Base-by-base conservation (phyloP, 2,329 filamentous ascomycete species). In the Claviceps pusilla region DNA sequence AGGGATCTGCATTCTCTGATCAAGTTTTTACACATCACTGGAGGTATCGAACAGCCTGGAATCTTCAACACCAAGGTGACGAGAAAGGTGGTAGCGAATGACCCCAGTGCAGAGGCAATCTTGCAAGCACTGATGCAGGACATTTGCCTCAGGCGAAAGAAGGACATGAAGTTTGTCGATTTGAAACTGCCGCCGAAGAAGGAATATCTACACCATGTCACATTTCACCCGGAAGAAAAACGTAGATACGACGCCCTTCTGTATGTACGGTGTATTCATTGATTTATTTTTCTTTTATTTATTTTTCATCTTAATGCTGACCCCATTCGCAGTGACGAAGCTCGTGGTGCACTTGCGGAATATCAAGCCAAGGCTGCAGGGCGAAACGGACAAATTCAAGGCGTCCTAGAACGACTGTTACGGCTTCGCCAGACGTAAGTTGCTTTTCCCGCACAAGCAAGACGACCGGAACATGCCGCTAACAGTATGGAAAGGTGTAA, bases 131-230 rank as follows among this genome's bases (percentile, higher is more conserved):
- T 95, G 48, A 90, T 95, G 81, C 76, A 76, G n/a, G 82, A 86
- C 19, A 77, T 95, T 49, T 93, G 87, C 61, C 74, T 95, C 28
- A 80, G 89, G 42, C 80, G 89, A 42, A 85, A 83, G 67, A 95
- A 95, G 66, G 84, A 91, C 54, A 95, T 95, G 89, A 77, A 77
- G 5, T 95, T 94, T 63, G 79, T 95, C 52, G 87, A 95, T 59
- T 72, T 95, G 24, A 85, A 82, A 57, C 74, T 95, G 9, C 89
- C 89, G 0, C 74, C 82, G 14, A 82, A 94, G 62, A 84, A 82
- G 1, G 88, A 91, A 63, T 89, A 85, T 59, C 74, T 93, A 6
- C 83, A 93, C 61, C 79, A 80, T 9, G 80, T 95, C 59, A 75
- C 82, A 9, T 89, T 95, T 62, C 77, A 82, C 47, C 68, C 79